Base-by-base conservation (phyloP, 2,329 filamentous ascomycete genomes). In the Setomelanomma holmii region DNA sequence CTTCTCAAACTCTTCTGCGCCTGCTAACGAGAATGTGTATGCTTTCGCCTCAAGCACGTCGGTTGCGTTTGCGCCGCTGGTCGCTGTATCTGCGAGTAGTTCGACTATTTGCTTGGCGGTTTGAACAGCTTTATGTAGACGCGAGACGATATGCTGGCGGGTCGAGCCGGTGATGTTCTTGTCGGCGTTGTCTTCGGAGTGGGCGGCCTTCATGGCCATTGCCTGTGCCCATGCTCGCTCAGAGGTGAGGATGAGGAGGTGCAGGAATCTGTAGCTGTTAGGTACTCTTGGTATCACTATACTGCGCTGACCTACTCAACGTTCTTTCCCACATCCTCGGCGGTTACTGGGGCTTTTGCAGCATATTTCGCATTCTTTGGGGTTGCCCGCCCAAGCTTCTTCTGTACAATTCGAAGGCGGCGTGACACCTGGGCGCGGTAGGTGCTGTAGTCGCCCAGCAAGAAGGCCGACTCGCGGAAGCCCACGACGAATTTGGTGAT, bases 171-270 rank as follows among this genome's bases (percentile, higher is more conserved):
- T 85, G 58, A 96, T 89, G 42, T 87, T 88, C 74, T 91, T 90
- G 45, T 82, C 78, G 33, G 82, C 80, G 55, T 88, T 86, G 64
- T 95, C 91, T 64, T 89, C 84, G 34, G 90, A 85, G 72, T 96
- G 91, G 17, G 86, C 80, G 4, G 91, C 85, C 76, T 96, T 97
- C 83, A 97, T 91, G 71, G 89, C 87, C 92, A 98, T 96, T 51
- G 93, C 93, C 75, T 96, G 89, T 33, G 95, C 93, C 91, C 92
- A 98, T 45, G 93, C 91, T 59, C 95, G 86, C 79, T 99, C 95
- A 55, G 93, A 87, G 34, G 87, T 90, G 68, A 97, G 86, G 50
- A 99, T 82, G 24, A 93, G 81, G n/a, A 97, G 81, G 24, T 67
- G 65, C 17, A 70, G 66, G 40, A 63, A 67, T 52, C 67, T 69